phyloP scores from a whole-genome alignment of 306 rosid species.

The Vigna angularis region DNA sequence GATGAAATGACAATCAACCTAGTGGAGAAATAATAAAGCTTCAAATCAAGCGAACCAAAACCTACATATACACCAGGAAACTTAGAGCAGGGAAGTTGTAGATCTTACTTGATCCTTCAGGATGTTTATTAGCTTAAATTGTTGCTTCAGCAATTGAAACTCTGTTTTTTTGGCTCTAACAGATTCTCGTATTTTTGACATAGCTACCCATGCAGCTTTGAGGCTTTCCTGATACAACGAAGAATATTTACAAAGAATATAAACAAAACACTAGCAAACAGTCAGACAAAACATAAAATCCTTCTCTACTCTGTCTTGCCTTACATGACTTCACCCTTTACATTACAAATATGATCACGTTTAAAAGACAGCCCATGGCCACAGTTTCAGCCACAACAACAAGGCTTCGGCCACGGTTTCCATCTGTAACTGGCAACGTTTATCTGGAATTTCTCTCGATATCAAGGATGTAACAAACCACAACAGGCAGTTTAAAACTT shows the following conservation, averaged over 20 bases:
- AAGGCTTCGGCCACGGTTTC: no score
- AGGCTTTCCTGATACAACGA: conserved; percentile 76
- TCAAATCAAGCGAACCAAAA: conserved; percentile 16
- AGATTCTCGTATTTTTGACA: conserved; percentile 80
- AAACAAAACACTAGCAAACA: background rate
- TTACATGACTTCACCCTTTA: background rate
- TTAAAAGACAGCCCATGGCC: no score
- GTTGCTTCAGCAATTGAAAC: conserved; percentile 71
- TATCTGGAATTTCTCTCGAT: no score
- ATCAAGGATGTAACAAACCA: background rate
- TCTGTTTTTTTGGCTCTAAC: conserved; percentile 82
- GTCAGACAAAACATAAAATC: background rate
- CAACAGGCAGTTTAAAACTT: background rate
- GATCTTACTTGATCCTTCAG: conserved; percentile 88
- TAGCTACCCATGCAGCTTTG: conserved; percentile 74
- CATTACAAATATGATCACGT: background rate
- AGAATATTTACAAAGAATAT: conserved; percentile 22
- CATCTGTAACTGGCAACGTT: background rate
- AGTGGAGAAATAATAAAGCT: conserved; percentile 6
- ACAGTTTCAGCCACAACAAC: no score
- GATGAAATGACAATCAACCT: conserved; percentile 10
- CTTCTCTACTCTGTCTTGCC: background rate
- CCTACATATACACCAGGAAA: background rate
- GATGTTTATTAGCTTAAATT: conserved; percentile 71
- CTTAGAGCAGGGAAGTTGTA: background rate